These are phyloP conservation scores for Phytopythium aichiense DNA, from an alignment of 352 stramenopile genomes.

Conservation along the genomic window DNA sequence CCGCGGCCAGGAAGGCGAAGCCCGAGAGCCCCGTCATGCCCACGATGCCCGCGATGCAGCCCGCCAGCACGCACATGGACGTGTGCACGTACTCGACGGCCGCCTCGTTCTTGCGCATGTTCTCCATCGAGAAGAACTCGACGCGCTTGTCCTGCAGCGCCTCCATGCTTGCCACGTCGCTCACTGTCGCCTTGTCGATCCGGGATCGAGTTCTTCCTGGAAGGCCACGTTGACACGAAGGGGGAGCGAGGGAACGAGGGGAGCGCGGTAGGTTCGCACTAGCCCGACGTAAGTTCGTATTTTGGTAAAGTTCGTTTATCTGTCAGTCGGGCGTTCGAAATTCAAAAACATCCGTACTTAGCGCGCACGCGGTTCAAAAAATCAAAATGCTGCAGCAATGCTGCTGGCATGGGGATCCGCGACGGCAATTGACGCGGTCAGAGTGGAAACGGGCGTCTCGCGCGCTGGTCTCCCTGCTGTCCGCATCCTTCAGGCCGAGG, in stretches of 20 bases:
- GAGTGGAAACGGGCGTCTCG: conserved; percentile 23
- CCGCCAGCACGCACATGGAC: conserved; percentile 79
- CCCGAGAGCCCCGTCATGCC: conserved; percentile 70
- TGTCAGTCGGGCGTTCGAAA: not conserved
- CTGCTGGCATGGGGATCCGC: not conserved
- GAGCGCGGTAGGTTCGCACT: not conserved
- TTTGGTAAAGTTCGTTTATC: not conserved
- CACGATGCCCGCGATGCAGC: conserved; percentile 77
- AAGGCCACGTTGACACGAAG: no score
- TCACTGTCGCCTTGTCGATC: not conserved
- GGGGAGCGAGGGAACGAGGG: no score
- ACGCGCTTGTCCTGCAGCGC: conserved; percentile 64
- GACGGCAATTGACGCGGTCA: conserved; percentile 3
- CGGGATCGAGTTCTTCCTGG: no score
- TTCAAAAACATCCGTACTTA: conserved; percentile 7
- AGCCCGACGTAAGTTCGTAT: not conserved
- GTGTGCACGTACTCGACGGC: conserved; percentile 76
- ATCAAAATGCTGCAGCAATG: not conserved
- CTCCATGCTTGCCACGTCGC: conserved; percentile 34
- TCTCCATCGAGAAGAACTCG: conserved; percentile 88
- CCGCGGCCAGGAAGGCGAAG: conserved; percentile 64
- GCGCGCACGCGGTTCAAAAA: not conserved
- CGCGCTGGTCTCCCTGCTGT: conserved; percentile 1
- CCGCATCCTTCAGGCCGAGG: not conserved
- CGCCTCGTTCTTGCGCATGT: conserved; percentile 80